Conservation (phyloP, 176 grass and related monocot species). For the Aegilops speltoides region DNA sequence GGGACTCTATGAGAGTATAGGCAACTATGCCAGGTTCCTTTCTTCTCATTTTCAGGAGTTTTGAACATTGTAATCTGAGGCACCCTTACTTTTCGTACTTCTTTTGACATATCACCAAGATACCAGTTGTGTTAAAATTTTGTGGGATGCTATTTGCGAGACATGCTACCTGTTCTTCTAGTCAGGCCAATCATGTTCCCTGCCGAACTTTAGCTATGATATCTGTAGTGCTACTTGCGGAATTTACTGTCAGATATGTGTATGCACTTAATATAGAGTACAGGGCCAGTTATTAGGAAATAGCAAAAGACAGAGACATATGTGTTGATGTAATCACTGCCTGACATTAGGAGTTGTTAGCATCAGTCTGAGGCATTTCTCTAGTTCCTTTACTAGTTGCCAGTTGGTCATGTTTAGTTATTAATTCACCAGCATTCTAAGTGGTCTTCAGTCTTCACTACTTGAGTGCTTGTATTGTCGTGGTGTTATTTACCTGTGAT, state of each 20-base stretch:
- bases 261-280: background rate
- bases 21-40: conserved; percentile 76
- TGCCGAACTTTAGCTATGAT: background rate
- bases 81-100: background rate
- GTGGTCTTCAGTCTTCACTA: background rate
- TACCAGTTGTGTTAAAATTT: background rate
- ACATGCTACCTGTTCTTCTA: background rate
- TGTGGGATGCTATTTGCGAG: background rate
- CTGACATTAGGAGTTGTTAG: background rate
- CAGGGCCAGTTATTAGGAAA: background rate
- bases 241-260: background rate
- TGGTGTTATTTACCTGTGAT: conserved; percentile 18
- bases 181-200: background rate
- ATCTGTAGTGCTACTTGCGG: background rate
- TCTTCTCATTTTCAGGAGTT: conserved; percentile 17
- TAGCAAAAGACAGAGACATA: background rate
- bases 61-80: background rate
- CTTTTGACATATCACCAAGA: background rate
- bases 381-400: conserved; percentile 11
- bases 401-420: background rate
- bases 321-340: background rate
- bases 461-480: background rate
- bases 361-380: background rate
- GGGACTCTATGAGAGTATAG: conserved; percentile 83
- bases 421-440: background rate